These are phyloP conservation scores for Brettanomyces sp. DNA, from an alignment of 805 yeast species.

Conservation along the genomic window DNA sequence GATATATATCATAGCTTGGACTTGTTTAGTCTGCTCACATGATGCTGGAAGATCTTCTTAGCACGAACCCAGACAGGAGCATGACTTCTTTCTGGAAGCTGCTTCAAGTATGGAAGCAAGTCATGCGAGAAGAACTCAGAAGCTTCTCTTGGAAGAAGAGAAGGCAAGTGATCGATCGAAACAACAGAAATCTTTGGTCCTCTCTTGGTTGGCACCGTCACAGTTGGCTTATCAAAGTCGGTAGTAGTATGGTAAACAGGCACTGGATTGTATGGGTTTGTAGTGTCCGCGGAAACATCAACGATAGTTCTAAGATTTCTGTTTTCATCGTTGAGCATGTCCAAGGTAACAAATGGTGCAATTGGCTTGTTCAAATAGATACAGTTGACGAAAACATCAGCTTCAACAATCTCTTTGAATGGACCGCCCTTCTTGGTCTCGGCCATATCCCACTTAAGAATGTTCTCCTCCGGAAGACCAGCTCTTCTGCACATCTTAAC, in stretches of 20 bases:
- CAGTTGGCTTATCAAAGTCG: conserved; percentile 86
- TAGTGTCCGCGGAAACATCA: conserved; percentile 97
- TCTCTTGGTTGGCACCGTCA: conserved; percentile 60
- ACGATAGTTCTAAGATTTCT: conserved; percentile 88
- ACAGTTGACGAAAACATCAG: conserved; percentile 92
- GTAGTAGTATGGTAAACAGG: conserved; percentile 91
- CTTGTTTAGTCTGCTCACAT: conserved; percentile 61
- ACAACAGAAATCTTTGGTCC: conserved; percentile 88
- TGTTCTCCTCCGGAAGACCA: conserved; percentile 81
- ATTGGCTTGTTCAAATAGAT: conserved; percentile 90
- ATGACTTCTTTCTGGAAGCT: conserved; percentile 69
- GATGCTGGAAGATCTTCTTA: conserved; percentile 70
- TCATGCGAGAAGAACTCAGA: conserved; percentile 86
- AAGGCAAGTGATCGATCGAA: conserved; percentile 94
- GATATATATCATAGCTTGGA: conserved; percentile 26
- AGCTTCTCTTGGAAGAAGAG: conserved; percentile 93
- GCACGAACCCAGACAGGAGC: conserved; percentile 94
- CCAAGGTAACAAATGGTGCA: conserved; percentile 77
- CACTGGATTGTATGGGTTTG: conserved; percentile 96
- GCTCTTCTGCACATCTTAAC: conserved; percentile 69
- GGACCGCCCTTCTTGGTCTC: conserved; percentile 98
- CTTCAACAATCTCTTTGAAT: conserved; percentile 77
- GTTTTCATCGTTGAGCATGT: conserved; percentile 49
- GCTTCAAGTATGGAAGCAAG: conserved; percentile 79
- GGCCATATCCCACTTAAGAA: conserved; percentile 91